Base-by-base conservation (phyloP, 2,329 filamentous ascomycete species). In the Pestalotiopsis fici region DNA sequence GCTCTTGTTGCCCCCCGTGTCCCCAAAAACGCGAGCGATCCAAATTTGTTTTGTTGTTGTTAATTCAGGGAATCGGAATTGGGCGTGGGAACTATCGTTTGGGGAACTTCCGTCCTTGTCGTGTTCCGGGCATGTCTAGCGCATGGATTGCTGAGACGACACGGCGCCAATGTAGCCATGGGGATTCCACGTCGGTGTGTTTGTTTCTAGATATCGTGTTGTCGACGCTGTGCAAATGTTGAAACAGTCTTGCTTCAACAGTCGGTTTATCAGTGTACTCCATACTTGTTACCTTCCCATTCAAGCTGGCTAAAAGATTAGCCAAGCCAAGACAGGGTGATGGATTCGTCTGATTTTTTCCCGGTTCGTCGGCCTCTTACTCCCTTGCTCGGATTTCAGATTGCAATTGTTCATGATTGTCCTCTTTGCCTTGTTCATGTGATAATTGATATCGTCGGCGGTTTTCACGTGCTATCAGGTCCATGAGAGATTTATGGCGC, bases 61-160 rank as follows among this genome's bases (percentile, higher is more conserved):
- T 9, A 25, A 59, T 59, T 21, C 7, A 15, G 13, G 56, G 18
- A 59, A 59, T 7, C 56, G 31, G 18, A 23, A 39, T 21, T 13
- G 23, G 23, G 23, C 25, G 13, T 60, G 18, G 57, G 37, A 60
- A 43, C 59, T 59, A 50, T 47, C 54, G 3, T 43, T 65, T 65
- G 63, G 63, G 63, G 63, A 59, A 65, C 3, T 7, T 59, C 63
- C 55, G 63, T n/a, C 21, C 25, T 37, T 28, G 27, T 47, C 43
- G 21, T n/a, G 25, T 9, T 63, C 60, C n/a, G 61, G 25, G 27
- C 61, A 50, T n/a, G 43, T 18, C 15, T 50, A 50, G 43, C 43
- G 43, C 7, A 9, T 50, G 31, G 31, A 21, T 50, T 50, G 43
- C 43, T 18, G 18, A 50, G 31, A 35, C 31, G 31, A 35, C 31